Conservation (phyloP, 176 grass and related monocot genomes). For the Bonia amplexicaulis region DNA sequence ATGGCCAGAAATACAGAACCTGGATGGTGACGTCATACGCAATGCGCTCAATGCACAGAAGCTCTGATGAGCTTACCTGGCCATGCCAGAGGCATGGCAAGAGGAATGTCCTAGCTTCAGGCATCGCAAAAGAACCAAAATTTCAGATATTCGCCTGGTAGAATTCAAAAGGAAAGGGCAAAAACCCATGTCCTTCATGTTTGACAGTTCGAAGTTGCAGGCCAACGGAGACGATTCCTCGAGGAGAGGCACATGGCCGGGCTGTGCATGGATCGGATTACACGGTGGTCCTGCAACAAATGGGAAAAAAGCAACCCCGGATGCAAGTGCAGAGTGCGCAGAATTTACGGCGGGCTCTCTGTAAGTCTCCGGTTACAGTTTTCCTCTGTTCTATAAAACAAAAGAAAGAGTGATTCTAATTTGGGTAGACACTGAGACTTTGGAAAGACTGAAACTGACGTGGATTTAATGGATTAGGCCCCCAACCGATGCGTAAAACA, state of each 20-base stretch:
- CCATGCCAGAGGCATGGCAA: neutral
- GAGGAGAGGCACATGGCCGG: slow-evolving; percentile 10
- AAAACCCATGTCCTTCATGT: neutral
- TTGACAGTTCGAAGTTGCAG: neutral
- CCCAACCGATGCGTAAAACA: neutral
- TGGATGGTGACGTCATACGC: neutral
- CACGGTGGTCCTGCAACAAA: slow-evolving; percentile 25
- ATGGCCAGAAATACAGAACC: neutral
- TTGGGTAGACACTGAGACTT: neutral
- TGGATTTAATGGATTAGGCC: neutral
- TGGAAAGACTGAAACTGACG: neutral
- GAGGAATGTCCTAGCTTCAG: neutral
- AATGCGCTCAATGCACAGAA: neutral
- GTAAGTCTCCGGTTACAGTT: neutral
- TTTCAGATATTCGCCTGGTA: neutral
- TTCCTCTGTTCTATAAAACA: neutral
- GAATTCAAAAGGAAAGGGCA: neutral
- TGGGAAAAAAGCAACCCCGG: neutral
- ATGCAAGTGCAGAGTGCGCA: neutral
- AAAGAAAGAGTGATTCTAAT: neutral
- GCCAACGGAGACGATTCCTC: neutral
- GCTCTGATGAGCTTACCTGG: neutral
- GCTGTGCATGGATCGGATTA: neutral
- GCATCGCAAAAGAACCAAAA: neutral
- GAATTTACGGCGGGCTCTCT: neutral